Conservation (phyloP, 257 asterid species). For the Ballota nigra region DNA sequence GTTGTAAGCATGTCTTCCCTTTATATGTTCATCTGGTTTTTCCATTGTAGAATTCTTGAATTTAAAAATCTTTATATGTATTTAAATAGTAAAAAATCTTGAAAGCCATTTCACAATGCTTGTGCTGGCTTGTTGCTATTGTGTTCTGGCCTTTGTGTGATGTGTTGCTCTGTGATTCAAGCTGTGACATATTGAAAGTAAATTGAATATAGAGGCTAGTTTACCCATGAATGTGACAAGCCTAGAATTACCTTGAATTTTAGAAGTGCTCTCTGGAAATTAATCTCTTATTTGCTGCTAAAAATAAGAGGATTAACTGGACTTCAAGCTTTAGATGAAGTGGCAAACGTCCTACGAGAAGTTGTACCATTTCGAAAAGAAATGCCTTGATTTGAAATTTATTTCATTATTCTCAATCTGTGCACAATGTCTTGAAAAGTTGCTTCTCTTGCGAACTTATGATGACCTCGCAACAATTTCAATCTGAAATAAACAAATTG, state of each 20-base stretch:
- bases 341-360: not conserved
- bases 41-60: not conserved
- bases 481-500: not conserved
- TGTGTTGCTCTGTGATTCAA: too few species aligned
- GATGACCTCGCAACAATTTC: not conserved
- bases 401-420: not conserved
- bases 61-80: not conserved
- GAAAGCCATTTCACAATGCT: not conserved
- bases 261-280: too few species aligned
- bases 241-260: not conserved
- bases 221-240: not conserved
- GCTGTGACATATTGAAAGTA: too few species aligned
- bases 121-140: not conserved
- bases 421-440: not conserved
- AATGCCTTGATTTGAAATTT: not conserved
- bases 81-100: not conserved
- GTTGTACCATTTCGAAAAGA: not conserved
- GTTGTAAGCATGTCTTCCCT: conserved; percentile 36
- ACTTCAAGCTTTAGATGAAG: not conserved
- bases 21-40: not conserved
- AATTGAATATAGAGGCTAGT: too few species aligned
- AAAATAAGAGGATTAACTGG: not conserved
- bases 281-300: not conserved
- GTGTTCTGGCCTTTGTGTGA: not conserved
- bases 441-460: not conserved